Conservation (phyloP, 2,329 filamentous ascomycete species). For the Penicillium hordei region DNA sequence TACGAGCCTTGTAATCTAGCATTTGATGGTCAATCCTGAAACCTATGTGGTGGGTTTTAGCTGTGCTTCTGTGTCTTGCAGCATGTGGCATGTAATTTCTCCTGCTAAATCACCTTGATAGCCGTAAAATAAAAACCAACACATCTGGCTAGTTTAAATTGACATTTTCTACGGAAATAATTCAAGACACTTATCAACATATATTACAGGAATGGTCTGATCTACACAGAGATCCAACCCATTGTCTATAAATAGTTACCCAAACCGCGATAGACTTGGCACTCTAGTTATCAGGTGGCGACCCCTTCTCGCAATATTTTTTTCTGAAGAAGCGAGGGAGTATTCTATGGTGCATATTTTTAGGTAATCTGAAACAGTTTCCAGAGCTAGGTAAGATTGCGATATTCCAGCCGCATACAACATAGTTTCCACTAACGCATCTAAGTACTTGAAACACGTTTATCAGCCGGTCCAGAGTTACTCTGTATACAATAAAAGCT, state of each 20-base stretch:
- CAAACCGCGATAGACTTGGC: not conserved
- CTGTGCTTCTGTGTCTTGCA: not conserved
- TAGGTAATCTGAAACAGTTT: not conserved
- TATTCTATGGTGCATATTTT: not conserved
- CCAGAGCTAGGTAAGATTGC: not conserved
- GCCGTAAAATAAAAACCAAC: not conserved
- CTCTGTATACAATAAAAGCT: not conserved
- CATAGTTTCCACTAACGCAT: not conserved
- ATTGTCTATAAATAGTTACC: not conserved
- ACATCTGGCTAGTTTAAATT: not conserved
- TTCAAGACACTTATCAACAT: not conserved
- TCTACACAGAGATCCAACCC: not conserved
- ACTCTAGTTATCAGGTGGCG: not conserved
- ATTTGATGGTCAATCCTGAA: not conserved
- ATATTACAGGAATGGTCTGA: not conserved
- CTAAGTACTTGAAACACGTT: not conserved
- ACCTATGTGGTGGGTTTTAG: not conserved
- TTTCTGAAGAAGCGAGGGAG: not conserved
- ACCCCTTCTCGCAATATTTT: not conserved
- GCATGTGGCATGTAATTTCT: not conserved
- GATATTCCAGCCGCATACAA: not conserved
- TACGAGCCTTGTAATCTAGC: not conserved
- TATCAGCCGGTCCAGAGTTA: not conserved
- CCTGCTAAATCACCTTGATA: not conserved
- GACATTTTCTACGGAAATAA: too few relatives aligned